Percentiles rank a stretch among this genome's conserved stretches.
These are phyloP conservation scores for Fusarium transvaalense DNA, from an alignment of 2,329 filamentous ascomycete genomes.

Conservation along the genomic window DNA sequence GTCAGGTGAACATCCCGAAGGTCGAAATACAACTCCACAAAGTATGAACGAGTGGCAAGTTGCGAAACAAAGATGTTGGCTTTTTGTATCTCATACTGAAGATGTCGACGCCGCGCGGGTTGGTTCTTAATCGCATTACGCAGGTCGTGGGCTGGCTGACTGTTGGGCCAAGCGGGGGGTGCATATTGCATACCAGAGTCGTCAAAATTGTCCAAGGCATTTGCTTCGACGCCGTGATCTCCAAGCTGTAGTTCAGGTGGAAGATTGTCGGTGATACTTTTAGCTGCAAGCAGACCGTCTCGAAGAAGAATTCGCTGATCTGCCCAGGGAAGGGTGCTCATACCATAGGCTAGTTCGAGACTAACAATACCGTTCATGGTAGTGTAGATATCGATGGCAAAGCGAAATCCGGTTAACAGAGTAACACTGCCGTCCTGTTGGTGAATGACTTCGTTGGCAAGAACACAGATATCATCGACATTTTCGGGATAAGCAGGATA, in stretches of 20 bases:
- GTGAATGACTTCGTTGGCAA: constrained; percentile 74
- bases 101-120: constrained; percentile 63
- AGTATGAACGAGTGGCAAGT: constrained; percentile 83
- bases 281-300: constrained; percentile 77
- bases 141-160: constrained; percentile 63
- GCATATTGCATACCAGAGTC: constrained; percentile 65
- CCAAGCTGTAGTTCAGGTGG: constrained; percentile 76
- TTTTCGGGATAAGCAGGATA: constrained; percentile 85
- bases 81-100: constrained; percentile 92
- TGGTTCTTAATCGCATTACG: constrained; percentile 64
- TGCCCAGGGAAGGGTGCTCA: constrained; percentile 80
- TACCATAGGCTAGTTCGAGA: constrained; percentile 86
- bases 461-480: constrained; percentile 86
- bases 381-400: constrained; percentile 80
- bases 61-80: constrained; percentile 89
- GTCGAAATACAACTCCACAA: constrained; percentile 88
- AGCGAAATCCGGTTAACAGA: constrained; percentile 82
- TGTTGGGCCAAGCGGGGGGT: constrained; percentile 62
- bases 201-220: constrained; percentile 57
- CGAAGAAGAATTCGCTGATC: constrained; percentile 81
- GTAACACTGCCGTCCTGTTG: constrained; percentile 78
- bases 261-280: constrained; percentile 74
- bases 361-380: constrained; percentile 84
- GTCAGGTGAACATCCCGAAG: constrained; percentile 75
- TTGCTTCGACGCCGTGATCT: constrained; percentile 54